phyloP scores from a whole-genome alignment of 208 protist species.

The Herpetomonas samuelpessoai region DNA sequence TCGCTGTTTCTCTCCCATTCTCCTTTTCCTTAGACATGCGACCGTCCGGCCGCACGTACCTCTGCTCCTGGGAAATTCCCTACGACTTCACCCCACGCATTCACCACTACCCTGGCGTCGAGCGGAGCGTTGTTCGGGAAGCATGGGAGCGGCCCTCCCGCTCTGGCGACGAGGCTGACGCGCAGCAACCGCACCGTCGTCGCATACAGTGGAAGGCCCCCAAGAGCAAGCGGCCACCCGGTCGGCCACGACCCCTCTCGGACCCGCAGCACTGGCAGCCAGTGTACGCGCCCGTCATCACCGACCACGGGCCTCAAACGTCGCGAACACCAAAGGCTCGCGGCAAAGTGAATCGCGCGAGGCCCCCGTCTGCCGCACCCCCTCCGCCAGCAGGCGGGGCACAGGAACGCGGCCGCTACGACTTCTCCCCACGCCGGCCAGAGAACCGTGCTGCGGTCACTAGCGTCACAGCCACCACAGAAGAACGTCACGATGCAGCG shows the following conservation, averaged over 20 bases:
- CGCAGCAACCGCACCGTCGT: not conserved
- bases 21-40: too few species aligned
- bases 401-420: too few species aligned
- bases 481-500: too few species aligned
- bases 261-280: not conserved
- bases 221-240: not conserved
- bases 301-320: not conserved
- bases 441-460: too few species aligned
- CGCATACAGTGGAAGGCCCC: not conserved
- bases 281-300: not conserved
- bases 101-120: slow-evolving; percentile 20
- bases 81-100: slow-evolving; percentile 55
- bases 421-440: too few species aligned
- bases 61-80: slow-evolving; percentile 43
- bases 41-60: slow-evolving; percentile 15
- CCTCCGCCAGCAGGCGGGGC: too few species aligned
- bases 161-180: not conserved
- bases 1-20: too few species aligned
- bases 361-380: too few species aligned
- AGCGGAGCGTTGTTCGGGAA: slow-evolving; percentile 11
- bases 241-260: not conserved
- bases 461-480: too few species aligned
- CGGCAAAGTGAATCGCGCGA: too few species aligned
- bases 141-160: not conserved
- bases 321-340: not conserved